phyloP scores from a whole-genome alignment of 805 yeast species.

The Wickerhamomyces alni region DNA sequence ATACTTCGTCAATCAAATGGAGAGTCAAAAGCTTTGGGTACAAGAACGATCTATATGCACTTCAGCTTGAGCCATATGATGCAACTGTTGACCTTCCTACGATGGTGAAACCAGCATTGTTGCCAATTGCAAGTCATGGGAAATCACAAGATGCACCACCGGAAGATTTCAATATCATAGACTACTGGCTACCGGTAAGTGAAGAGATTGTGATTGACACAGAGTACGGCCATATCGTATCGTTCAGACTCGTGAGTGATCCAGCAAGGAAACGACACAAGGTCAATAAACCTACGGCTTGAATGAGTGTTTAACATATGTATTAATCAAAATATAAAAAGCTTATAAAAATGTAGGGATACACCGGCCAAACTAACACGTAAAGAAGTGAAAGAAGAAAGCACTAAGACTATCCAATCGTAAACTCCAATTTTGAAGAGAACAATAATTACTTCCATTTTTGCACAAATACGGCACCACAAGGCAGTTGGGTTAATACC shows the following conservation, averaged over 20 bases:
- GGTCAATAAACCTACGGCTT: background rate
- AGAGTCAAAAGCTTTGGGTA: slow-evolving; percentile 20
- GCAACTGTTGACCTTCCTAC: slow-evolving; percentile 4
- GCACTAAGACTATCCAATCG: slow-evolving; percentile 26
- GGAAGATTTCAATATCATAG: slow-evolving; percentile 12
- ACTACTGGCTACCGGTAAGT: slow-evolving; percentile 14
- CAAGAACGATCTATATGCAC: slow-evolving; percentile 14
- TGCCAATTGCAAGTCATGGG: slow-evolving; percentile 15
- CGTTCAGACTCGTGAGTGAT: background rate
- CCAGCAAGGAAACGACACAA: background rate
- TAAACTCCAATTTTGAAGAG: background rate
- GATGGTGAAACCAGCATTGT: slow-evolving; percentile 9
- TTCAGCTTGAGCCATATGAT: slow-evolving; percentile 14
- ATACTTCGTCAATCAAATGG: slow-evolving; percentile 15
- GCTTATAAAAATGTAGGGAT: slow-evolving; percentile 17
- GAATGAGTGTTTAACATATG: background rate
- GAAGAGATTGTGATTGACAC: slow-evolving; percentile 8
- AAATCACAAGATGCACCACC: slow-evolving; percentile 9
- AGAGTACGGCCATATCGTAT: slow-evolving; percentile 9
- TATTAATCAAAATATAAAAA: background rate
- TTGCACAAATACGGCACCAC: slow-evolving; percentile 41
- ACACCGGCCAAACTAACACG: slow-evolving; percentile 18
- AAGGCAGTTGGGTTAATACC: slow-evolving; percentile 26
- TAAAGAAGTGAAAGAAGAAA: slow-evolving; percentile 6
- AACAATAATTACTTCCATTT: slow-evolving; percentile 21